These are phyloP conservation scores for Polyplosphaeria fusca DNA, from an alignment of 495 filamentous ascomycete genomes.

Conservation along the genomic window DNA sequence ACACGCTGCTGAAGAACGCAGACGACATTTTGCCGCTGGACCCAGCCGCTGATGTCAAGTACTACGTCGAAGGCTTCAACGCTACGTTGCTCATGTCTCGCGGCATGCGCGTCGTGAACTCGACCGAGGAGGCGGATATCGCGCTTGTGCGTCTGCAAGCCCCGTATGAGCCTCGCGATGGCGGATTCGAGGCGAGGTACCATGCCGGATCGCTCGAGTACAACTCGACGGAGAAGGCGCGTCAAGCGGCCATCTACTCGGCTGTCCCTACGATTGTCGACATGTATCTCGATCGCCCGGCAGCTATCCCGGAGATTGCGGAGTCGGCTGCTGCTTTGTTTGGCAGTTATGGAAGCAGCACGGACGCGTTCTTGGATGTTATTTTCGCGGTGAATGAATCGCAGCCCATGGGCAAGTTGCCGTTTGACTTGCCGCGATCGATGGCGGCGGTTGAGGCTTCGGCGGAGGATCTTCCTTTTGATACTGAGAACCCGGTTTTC, in stretches of 20 bases:
- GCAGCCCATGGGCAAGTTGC: constrained; percentile 8
- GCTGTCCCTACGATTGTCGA: constrained; percentile 35
- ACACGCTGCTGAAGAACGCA: constrained; percentile 41
- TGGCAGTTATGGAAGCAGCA: constrained; percentile 37
- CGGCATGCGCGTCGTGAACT: constrained; percentile 9
- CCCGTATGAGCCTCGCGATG: constrained; percentile 38
- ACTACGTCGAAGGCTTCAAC: constrained; percentile 40
- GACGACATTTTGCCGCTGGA: constrained; percentile 32
- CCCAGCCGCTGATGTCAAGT: constrained; percentile 25
- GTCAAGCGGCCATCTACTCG: constrained; percentile 37
- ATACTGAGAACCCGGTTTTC: constrained; percentile 16
- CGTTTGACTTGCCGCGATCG: constrained; percentile 12
- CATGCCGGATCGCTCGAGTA: constrained; percentile 43
- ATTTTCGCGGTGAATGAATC: constrained; percentile 27
- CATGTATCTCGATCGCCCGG: constrained; percentile 38
- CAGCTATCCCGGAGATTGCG: constrained; percentile 36
- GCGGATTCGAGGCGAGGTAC: constrained; percentile 37
- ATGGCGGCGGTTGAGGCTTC: constrained; percentile 5
- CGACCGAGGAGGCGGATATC: constrained; percentile 38
- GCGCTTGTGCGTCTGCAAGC: constrained; percentile 40
- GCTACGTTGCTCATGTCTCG: constrained; percentile 24
- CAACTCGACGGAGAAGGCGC: constrained; percentile 34
- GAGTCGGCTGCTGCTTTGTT: constrained; percentile 33
- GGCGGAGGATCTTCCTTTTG: constrained; percentile 15
- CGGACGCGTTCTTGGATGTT: constrained; percentile 38